Evolutionary conservation across 805 yeast species (phyloP).

Genomic region (Grigorovia transvaalensis): DNA sequence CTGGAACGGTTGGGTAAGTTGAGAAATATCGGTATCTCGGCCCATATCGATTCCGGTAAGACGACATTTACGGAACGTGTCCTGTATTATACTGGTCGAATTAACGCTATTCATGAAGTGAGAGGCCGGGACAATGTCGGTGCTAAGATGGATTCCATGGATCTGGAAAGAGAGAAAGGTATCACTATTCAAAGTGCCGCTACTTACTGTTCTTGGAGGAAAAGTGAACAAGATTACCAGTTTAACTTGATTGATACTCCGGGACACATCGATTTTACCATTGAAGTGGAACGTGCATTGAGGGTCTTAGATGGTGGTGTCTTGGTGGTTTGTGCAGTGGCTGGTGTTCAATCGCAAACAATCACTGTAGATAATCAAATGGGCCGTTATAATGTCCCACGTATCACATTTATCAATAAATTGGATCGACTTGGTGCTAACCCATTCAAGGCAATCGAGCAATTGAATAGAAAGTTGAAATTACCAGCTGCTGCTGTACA

Average conservation of each 20-base stretch:
- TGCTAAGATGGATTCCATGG: constrained; percentile 99
- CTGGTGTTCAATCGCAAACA: constrained; percentile 97
- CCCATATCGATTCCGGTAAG: constrained; percentile 96
- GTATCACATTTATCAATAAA: constrained; percentile 91
- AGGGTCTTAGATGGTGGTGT: constrained; percentile 98
- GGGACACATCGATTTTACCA: constrained; percentile 97
- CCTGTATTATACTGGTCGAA: constrained; percentile 89
- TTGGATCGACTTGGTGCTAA: constrained; percentile 99
- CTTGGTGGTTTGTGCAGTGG: constrained; percentile 93
- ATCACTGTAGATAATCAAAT: constrained; percentile 98
- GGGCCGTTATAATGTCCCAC: constrained; percentile 96
- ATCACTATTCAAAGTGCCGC: constrained; percentile 99
- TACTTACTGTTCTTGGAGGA: constrained; percentile 94
- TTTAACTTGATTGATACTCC: constrained; percentile 97
- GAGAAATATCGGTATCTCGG: constrained; percentile 95
- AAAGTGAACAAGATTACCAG: constrained; percentile 57
- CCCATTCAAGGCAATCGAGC: constrained; percentile 92
- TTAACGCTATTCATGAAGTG: constrained; percentile 92
- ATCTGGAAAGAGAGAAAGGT: constrained; percentile 95
- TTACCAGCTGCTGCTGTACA: constrained; percentile 96
- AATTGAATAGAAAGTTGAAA: constrained; percentile 74
- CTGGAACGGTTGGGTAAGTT: constrained; percentile 41
- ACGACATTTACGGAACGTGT: constrained; percentile 98
- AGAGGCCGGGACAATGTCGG: constrained; percentile 97
- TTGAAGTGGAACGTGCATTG: constrained; percentile 97